Evolutionary conservation across 2,329 filamentous ascomycete genomes (phyloP).

Genomic region (Fusarium pseudograminearum): DNA sequence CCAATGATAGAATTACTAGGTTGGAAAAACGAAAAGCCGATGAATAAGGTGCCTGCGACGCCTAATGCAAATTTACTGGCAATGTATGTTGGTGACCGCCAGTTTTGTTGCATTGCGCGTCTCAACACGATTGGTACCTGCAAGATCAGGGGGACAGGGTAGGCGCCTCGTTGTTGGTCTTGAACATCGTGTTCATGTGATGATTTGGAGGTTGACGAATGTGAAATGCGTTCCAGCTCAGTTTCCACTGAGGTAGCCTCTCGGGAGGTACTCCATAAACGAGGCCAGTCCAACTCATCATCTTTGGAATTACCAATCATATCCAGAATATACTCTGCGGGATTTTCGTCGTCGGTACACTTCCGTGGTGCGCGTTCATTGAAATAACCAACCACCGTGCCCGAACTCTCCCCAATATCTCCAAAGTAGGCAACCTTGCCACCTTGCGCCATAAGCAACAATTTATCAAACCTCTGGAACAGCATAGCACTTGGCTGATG

Average conservation of each 20-base stretch:
- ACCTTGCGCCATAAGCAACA: slow-evolving; percentile 73
- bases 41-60: slow-evolving; percentile 73
- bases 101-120: slow-evolving; percentile 85
- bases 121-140: slow-evolving; percentile 68
- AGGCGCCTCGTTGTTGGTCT: too few species aligned
- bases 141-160: too few species aligned
- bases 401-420: slow-evolving; percentile 70
- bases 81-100: slow-evolving; percentile 84
- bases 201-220: neutral
- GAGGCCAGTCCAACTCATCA: neutral
- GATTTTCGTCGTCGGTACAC: slow-evolving; percentile 69
- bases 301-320: neutral
- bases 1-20: slow-evolving; percentile 69
- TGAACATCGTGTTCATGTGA: slow-evolving; percentile 59
- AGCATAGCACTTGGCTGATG: slow-evolving; percentile 67
- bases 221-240: too few species aligned
- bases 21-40: slow-evolving; percentile 78
- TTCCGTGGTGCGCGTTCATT: slow-evolving; percentile 70
- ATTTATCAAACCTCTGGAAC: slow-evolving; percentile 68
- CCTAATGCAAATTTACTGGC: slow-evolving; percentile 76
- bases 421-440: slow-evolving; percentile 78
- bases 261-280: neutral
- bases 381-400: slow-evolving; percentile 71
- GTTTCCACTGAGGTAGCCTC: too few species aligned
- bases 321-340: slow-evolving; percentile 76